These are phyloP conservation scores for Phyllosticta citrichinensis DNA, from an alignment of 2,329 filamentous ascomycete genomes.

Conservation along the genomic window DNA sequence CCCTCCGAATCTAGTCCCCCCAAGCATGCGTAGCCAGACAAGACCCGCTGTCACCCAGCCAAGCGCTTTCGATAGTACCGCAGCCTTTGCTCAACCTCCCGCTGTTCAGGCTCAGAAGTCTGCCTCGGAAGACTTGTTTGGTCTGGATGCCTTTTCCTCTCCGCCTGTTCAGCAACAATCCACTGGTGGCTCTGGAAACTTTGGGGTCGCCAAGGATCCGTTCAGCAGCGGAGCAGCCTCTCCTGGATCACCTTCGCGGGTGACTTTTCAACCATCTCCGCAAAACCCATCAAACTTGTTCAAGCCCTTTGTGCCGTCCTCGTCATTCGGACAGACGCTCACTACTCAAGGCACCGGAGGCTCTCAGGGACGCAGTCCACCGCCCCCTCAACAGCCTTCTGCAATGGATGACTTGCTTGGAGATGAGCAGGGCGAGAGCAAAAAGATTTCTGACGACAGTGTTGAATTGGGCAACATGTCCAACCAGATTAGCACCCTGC, in stretches of 20 bases:
- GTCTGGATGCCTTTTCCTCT: slow-evolving; percentile 64
- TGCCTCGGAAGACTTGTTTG: slow-evolving; percentile 87
- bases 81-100: slow-evolving; percentile 42
- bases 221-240: slow-evolving; percentile 46
- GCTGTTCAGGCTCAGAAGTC: slow-evolving; percentile 51
- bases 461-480: slow-evolving; percentile 91
- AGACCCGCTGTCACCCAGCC: background rate
- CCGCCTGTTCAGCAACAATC: slow-evolving; percentile 45
- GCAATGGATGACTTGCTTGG: slow-evolving; percentile 78
- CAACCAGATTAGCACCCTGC: slow-evolving; percentile 83
- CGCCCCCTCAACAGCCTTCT: slow-evolving; percentile 35
- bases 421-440: slow-evolving; percentile 82
- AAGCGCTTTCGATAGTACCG: slow-evolving; percentile 27
- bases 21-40: slow-evolving; percentile 59
- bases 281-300: slow-evolving; percentile 47
- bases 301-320: slow-evolving; percentile 87
- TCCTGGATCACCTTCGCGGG: slow-evolving; percentile 40
- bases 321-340: slow-evolving; percentile 79
- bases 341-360: slow-evolving; percentile 67
- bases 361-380: slow-evolving; percentile 25
- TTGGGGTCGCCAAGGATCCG: slow-evolving; percentile 46
- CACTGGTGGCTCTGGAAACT: slow-evolving; percentile 57
- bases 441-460: slow-evolving; percentile 79
- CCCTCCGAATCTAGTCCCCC: slow-evolving; percentile 73
- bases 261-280: slow-evolving; percentile 36